Evolutionary conservation across 768 basidiomycete species (phyloP), one percentile per base, ranked within the genome.

Genomic region (Lactifluus volemus): DNA sequence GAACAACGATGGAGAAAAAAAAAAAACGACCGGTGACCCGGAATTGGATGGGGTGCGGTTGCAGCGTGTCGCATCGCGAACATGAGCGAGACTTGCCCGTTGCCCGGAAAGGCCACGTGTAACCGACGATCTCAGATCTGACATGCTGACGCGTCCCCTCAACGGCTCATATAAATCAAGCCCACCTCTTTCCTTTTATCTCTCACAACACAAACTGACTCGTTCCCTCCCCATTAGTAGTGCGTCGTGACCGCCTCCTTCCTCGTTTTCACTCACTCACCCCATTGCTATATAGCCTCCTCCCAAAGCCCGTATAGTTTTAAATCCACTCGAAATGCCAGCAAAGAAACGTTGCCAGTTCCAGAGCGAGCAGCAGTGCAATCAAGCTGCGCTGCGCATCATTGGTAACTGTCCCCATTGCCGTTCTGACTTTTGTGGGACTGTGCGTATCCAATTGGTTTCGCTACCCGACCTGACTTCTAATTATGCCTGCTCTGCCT

Each of bases 261-360:
- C 21, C 11, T 21, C 14, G 25, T 47, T 56, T 12, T 25, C 3
- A 9, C 0, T 25, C 42, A 15, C 44, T 53, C 36, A 44, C 42
- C 14, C 34, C n/a, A 1, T 5, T 32, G 12, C 38, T 29, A 48
- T 17, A n/a, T 30, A 48, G 38, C 12, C 25, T 25, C 19, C 54
- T 44, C 48, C 14, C 29, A 41, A 21, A 21, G 11, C 39, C 32
- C 34, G 21, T 29, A 25, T 41, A 63, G 52, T 64, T 64, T 66
- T 50, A 64, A 63, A 70, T 45, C 41, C 44, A 10, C 34, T 49
- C 45, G 49, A 65, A 63, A 92, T 92, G 91, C 79, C 89, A 67
- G 78, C 82, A 70, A 92, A 91, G 88, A 91, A 90, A 73, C 88
- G 89, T 69, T 93, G 91, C 77, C 87, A 91, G 73, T 81, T 86